Conservation (phyloP, 352 stramenopile species). For the Saprolegnia diclina region DNA sequence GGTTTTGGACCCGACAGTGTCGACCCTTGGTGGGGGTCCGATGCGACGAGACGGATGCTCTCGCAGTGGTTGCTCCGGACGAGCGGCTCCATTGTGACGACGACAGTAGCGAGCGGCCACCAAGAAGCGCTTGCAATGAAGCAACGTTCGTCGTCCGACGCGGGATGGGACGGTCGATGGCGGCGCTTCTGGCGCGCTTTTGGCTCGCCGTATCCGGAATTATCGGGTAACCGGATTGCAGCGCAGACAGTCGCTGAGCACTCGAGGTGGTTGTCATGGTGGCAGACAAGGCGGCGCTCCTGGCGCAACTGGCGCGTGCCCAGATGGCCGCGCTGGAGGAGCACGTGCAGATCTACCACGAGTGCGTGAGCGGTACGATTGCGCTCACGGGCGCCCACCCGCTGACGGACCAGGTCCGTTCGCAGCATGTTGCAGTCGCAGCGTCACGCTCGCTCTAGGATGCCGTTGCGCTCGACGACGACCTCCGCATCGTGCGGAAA, state of each 20-base stretch:
- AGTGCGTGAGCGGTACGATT: background rate
- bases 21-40: no score
- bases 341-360: background rate
- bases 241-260: background rate
- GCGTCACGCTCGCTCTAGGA: background rate
- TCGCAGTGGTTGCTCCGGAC: no score
- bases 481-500: background rate
- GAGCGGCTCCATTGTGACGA: no score
- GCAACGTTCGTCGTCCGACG: no score
- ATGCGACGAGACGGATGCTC: no score
- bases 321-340: background rate
- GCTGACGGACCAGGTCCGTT: background rate
- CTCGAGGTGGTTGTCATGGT: background rate
- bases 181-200: background rate
- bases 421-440: background rate
- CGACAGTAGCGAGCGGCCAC: no score
- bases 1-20: no score
- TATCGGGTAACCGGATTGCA: background rate
- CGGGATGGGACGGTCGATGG: background rate
- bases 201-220: background rate
- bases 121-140: no score
- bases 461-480: background rate
- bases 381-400: background rate
- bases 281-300: background rate
- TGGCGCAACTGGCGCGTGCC: background rate